Percentiles rank a stretch among this genome's conserved stretches.
Conservation (phyloP, 1,139 yeast species). For the Lizanozyma gosingica region DNA sequence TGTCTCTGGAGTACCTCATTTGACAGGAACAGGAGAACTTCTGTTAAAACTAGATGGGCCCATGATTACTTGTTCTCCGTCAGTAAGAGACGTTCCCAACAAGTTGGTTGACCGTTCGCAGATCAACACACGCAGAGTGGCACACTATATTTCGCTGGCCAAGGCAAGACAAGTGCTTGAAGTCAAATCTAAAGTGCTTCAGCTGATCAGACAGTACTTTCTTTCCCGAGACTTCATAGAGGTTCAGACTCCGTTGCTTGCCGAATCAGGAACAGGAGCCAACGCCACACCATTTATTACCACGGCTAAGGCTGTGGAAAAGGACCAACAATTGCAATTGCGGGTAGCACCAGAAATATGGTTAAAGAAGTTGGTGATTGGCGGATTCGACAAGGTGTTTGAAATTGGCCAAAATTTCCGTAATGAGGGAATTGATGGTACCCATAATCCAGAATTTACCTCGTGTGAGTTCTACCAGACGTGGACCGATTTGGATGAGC, state of each 20-base stretch:
- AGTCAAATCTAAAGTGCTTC: slow-evolving; percentile 46
- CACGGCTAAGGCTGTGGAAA: slow-evolving; percentile 32
- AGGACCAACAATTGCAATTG: slow-evolving; percentile 38
- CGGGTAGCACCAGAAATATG: slow-evolving; percentile 94
- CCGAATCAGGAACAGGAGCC: slow-evolving; percentile 75
- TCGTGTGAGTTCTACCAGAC: slow-evolving; percentile 90
- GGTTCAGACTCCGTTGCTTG: slow-evolving; percentile 80
- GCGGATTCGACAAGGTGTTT: slow-evolving; percentile 79
- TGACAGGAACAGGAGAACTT: slow-evolving; percentile 70
- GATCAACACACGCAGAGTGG: slow-evolving; percentile 59
- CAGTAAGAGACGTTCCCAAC: slow-evolving; percentile 66
- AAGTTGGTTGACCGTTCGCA: slow-evolving; percentile 45
- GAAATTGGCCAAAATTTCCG: slow-evolving; percentile 83
- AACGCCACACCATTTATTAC: slow-evolving; percentile 79
- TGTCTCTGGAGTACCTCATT: slow-evolving; percentile 61
- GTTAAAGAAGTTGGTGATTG: slow-evolving; percentile 72
- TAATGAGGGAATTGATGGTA: slow-evolving; percentile 86
- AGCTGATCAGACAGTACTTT: slow-evolving; percentile 50
- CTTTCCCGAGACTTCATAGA: slow-evolving; percentile 55
- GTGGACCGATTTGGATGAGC: slow-evolving; percentile 58
- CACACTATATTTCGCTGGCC: slow-evolving; percentile 61
- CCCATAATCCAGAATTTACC: slow-evolving; percentile 94
- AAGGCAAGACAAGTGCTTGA: slow-evolving; percentile 40
- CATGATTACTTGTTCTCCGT: slow-evolving; percentile 51
- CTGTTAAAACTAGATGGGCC: slow-evolving; percentile 54